Evolutionary conservation across 257 asterid genomes (phyloP), one percentile per base, ranked within the genome.

Genomic region (Forsythia suspensa): DNA sequence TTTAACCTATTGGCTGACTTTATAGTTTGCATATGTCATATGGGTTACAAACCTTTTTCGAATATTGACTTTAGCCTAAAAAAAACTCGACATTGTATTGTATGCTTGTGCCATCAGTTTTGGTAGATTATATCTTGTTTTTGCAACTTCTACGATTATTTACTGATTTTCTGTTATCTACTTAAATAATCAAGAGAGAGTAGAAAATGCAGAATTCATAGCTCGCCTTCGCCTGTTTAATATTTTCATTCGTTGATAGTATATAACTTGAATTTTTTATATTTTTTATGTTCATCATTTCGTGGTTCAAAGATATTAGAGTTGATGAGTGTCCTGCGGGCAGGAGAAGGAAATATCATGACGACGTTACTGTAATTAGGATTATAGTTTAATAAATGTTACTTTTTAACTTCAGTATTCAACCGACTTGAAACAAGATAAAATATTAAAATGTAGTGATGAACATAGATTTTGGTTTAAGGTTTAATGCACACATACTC

Each of bases 271-370:
- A 29, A 29, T 29, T 8, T 18, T 16, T 6, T 6, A 57, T 55
- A 18, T 42, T 41, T 66, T 57, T 13, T 37, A 2, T 8, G 36
- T 16, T 15, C 4, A 36, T 67, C 41, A 39, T 52, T 83, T 38
- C 88, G 93, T 97, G 97, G 76, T 90, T 95, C 74, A 95, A 93
- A n/a, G n/a, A n/a, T n/a, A n/a, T n/a, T n/a, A 80, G 99, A 95
- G 88, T 85, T 95, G 85, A 89, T 88, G 97, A 92, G 89, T 63
- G 84, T 93, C 99, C 99, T 38, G 98, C 96, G 75, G 99, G 98
- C 75, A 89, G 97, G 76, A 86, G 98, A 46, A 86, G 99, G 48
- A 92, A 91, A 81, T 95, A 95, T 81, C 99, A 95, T 1, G 98
- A 95, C n/a, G 99, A 95, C 68, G 92, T 93, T 5, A 91, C 99